Percentiles rank a stretch among this genome's conserved stretches.
These are phyloP conservation scores for Geum urbanum DNA, from an alignment of 306 rosid genomes.

Conservation along the genomic window DNA sequence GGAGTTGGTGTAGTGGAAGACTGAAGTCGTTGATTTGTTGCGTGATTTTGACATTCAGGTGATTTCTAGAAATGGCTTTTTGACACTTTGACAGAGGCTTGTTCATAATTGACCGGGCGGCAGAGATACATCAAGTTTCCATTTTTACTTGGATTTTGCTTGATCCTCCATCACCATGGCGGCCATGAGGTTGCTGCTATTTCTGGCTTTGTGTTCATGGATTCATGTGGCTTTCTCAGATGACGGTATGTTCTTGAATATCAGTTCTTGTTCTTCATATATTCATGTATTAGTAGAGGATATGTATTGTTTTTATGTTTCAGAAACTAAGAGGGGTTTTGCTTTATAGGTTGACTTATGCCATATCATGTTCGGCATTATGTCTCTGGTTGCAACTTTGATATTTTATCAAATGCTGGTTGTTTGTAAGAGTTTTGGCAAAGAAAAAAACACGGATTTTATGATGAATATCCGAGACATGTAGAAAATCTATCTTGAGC, in stretches of 20 bases:
- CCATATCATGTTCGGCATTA: not conserved
- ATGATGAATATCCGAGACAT: not conserved
- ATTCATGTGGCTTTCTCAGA: constrained; percentile 34
- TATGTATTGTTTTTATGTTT: not conserved
- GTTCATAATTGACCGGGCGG: not conserved
- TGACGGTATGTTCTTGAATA: constrained; percentile 46
- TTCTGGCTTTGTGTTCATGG: constrained; percentile 47
- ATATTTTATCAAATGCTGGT: not conserved
- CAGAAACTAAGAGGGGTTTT: not conserved
- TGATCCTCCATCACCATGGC: constrained; percentile 28
- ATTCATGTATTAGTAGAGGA: not conserved
- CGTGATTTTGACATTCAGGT: not conserved
- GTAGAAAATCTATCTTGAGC: not conserved
- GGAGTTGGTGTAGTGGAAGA: constrained; percentile 5
- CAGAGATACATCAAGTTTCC: not conserved
- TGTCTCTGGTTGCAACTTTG: not conserved
- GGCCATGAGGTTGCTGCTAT: constrained; percentile 33
- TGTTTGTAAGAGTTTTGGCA: not conserved
- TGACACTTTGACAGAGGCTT: not conserved
- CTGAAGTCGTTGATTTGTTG: not conserved
- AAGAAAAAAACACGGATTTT: not conserved
- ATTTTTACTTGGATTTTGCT: not conserved
- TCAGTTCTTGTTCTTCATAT: not conserved
- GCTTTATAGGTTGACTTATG: not conserved
- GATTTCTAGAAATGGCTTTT: not conserved